Evolutionary conservation across 768 basidiomycete species (phyloP).

Genomic region (Calvatia gigantea): DNA sequence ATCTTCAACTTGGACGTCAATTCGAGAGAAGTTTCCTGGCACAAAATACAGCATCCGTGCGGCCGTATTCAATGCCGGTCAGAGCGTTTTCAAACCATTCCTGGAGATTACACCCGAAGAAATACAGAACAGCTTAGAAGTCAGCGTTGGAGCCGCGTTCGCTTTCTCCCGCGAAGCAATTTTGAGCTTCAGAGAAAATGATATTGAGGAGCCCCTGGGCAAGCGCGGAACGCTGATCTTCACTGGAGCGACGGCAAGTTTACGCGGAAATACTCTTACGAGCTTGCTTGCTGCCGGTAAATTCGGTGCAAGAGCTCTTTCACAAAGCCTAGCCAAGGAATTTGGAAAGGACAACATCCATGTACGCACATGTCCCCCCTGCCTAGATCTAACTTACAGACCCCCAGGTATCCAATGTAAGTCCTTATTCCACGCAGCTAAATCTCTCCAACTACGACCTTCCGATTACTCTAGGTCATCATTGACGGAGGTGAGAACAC

Average conservation of each 20-base stretch:
- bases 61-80: conserved; percentile 62
- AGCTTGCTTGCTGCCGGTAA: conserved; percentile 66
- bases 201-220: conserved; percentile 42
- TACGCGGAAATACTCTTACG: conserved; percentile 58
- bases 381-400: conserved; percentile 16
- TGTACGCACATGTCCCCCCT: conserved; percentile 54
- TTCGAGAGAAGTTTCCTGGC: conserved; percentile 43
- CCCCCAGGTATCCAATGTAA: conserved; percentile 6
- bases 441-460: not conserved
- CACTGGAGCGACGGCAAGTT: conserved; percentile 69
- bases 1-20: conserved; percentile 41
- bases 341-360: conserved; percentile 75
- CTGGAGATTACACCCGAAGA: conserved; percentile 59
- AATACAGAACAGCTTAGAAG: conserved; percentile 44
- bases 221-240: conserved; percentile 65
- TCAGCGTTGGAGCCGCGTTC: conserved; percentile 56
- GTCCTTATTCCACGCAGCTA: not conserved
- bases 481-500: conserved; percentile 57
- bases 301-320: conserved; percentile 56
- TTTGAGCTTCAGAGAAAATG: conserved; percentile 55
- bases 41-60: conserved; percentile 51
- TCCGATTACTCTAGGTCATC: conserved; percentile 40
- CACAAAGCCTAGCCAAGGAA: conserved; percentile 72
- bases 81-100: conserved; percentile 64
- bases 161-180: conserved; percentile 62